Percentiles rank a stretch among this genome's conserved stretches.
These are phyloP conservation scores for Verticillium dahliae DNA, from an alignment of 2,329 filamentous ascomycete species.

Conservation along the genomic window DNA sequence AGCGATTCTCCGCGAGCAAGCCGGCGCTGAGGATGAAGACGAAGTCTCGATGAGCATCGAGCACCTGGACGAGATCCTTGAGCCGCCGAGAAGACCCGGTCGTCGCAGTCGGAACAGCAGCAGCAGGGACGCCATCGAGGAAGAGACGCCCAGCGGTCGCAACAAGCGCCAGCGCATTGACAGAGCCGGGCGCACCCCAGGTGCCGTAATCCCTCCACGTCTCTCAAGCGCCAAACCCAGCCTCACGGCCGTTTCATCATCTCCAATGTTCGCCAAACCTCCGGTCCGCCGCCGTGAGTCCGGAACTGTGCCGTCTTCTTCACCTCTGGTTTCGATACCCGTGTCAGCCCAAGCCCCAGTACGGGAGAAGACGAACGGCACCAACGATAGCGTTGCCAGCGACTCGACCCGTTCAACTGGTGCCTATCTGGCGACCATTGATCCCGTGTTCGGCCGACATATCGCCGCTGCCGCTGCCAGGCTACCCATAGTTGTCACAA, in stretches of 20 bases:
- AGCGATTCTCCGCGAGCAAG: slow-evolving; percentile 77
- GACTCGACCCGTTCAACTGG: neutral
- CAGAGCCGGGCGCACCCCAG: neutral
- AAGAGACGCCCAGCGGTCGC: neutral
- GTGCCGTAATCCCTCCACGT: neutral
- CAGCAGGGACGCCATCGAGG: neutral
- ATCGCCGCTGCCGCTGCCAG: neutral
- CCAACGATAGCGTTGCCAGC: neutral
- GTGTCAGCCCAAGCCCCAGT: neutral
- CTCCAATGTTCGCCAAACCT: neutral
- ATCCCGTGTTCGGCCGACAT: neutral
- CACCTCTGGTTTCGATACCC: neutral
- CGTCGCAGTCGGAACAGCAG: neutral
- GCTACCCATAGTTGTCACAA: neutral
- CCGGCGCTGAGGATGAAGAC: slow-evolving; percentile 57
- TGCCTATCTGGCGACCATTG: neutral
- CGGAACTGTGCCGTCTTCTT: neutral
- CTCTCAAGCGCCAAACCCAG: neutral
- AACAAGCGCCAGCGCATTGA: neutral
- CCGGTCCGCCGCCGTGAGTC: neutral
- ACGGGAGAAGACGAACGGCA: neutral
- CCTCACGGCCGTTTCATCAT: neutral
- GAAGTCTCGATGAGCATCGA: neutral
- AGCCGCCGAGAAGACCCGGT: neutral
- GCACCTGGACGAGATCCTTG: neutral